Base-by-base conservation (phyloP, 768 basidiomycete species). In the Boletus reticuloceps region DNA sequence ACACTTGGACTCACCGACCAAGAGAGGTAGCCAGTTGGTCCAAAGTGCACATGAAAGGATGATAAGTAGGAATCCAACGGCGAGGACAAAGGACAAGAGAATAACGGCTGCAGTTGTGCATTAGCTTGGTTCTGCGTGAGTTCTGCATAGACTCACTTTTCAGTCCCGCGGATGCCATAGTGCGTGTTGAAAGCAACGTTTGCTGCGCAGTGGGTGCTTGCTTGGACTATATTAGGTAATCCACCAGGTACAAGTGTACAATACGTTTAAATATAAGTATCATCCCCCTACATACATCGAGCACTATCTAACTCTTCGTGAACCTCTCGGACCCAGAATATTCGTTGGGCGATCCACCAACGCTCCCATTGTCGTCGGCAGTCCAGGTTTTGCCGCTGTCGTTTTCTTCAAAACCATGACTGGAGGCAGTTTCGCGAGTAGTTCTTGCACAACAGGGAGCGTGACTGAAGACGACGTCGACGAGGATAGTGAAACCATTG, bases 31-130 rank as follows among this genome's bases (percentile, higher is more conserved):
- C 97, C 97, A 99, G 71, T 99, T 99, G 14, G 84, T 76, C 88
- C 89, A 98, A 31, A 98, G 77, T 8, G 97, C 97, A 69, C 97
- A 98, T 2, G 93, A 93, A 22, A 99, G 86, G 71, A 99, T 99
- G 67, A 98, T 91, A 67, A 98, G 83, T 54, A 99, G 76, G 77
- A 99, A 99, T n/a, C 97, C 97, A 16, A 96, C 82, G 7, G 97
- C 97, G 47, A 99, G 87, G 50, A 98, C 92, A 74, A 99, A 98
- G 2, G 97, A 95, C 44, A 99, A 86, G 50, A 98, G 80, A 64
- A 98, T 94, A 60, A 98, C 94, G 67, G 94, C 95, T 98, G 68
- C 46, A 5, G 59, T 45, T 3, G 25, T 51, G 42, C 16, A 27
- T 46, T 11, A 60, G 50, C 20, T 36, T 27, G 29, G 31, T 61